Evolutionary conservation across 2,329 filamentous ascomycete species (phyloP).

Genomic region (Cladophialophora carrionii): DNA sequence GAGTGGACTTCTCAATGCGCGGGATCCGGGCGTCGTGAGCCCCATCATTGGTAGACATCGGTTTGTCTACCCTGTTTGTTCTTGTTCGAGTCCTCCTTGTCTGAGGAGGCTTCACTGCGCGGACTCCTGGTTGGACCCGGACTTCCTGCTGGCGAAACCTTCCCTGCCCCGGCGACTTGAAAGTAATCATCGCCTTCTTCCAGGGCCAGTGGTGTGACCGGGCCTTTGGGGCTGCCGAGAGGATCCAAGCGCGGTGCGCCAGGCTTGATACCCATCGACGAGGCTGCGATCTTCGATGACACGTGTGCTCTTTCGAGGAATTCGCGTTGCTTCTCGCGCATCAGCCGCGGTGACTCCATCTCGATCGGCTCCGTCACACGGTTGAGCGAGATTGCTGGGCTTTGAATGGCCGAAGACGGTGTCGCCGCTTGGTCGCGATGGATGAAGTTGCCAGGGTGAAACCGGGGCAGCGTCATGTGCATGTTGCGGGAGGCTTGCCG

Average conservation of each 20-base stretch:
- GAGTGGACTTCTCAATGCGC: neutral
- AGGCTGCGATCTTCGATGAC: slow-evolving; percentile 41
- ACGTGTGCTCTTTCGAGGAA: slow-evolving; percentile 45
- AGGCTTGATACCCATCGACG: slow-evolving; percentile 43
- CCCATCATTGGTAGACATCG: slow-evolving; percentile 30
- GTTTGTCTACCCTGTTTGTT: slow-evolving; percentile 30
- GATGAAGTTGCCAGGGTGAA: slow-evolving; percentile 52
- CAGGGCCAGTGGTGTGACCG: slow-evolving; percentile 51
- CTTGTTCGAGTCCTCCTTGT: slow-evolving; percentile 29
- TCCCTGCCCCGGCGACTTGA: slow-evolving; percentile 32
- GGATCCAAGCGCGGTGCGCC: slow-evolving; percentile 51
- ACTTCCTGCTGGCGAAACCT: slow-evolving; percentile 41
- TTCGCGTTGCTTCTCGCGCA: slow-evolving; percentile 51
- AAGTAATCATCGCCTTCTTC: slow-evolving; percentile 48
- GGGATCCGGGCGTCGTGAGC: neutral
- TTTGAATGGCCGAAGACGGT: slow-evolving; percentile 42
- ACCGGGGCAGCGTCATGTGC: slow-evolving; percentile 51
- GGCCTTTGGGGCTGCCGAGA: slow-evolving; percentile 49
- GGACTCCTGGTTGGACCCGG: slow-evolving; percentile 33
- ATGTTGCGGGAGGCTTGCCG: slow-evolving; percentile 46
- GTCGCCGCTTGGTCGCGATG: slow-evolving; percentile 40
- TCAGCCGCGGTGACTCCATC: slow-evolving; percentile 42
- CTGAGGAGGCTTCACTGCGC: slow-evolving; percentile 27
- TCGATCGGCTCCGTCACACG: slow-evolving; percentile 40
- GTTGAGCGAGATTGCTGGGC: slow-evolving; percentile 39